Base-by-base conservation (phyloP, 768 basidiomycete genomes). In the Trametes meyenii region DNA sequence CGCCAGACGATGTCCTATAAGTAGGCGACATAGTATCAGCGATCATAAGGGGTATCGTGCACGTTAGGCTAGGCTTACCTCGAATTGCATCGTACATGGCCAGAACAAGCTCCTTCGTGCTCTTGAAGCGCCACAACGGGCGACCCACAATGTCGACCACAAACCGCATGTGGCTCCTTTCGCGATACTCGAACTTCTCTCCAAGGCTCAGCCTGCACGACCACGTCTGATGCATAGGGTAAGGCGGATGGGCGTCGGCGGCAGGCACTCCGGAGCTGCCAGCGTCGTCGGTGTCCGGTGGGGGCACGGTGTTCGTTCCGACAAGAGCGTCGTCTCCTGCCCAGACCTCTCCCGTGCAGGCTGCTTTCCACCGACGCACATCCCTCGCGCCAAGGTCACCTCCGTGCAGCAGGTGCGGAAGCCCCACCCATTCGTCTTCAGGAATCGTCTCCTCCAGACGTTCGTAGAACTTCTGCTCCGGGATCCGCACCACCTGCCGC, bases 161-260 rank as follows among this genome's bases (percentile, higher is more conserved):
- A 7, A 66, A 23, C 5, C 64, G 60, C 53, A 57, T 58, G 24
- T 62, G 64, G 33, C 53, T 55, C 1, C 57, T 61, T 35, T 66
- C 61, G 14, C 19, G 13, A 17, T 3, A 38, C 13, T 38, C 29
- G 13, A 33, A 17, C 1, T 40, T 29, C 6, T n/a, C 26, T 1
- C 39, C 21, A 44, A 14, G 13, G n/a, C n/a, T 19, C 35, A 52
- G 24, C 17, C 46, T 35, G 35, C 57, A 51, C 2, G 60, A 55
- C 2, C 36, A 45, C 8, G 64, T 65, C 24, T 53, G 44, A 35
- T 65, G 60, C 42, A 33, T 45, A 16, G 44, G 52, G 26, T 24
- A 26, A 21, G 45, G 45, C 13, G 17, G 3, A 12, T 12, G 40
- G 5, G 40, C 14, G 46, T 26, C 8, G 46, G 11, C 46, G 2